These are phyloP conservation scores for Silybum marianum DNA, from an alignment of 129 eudicot genomes.

Conservation along the genomic window DNA sequence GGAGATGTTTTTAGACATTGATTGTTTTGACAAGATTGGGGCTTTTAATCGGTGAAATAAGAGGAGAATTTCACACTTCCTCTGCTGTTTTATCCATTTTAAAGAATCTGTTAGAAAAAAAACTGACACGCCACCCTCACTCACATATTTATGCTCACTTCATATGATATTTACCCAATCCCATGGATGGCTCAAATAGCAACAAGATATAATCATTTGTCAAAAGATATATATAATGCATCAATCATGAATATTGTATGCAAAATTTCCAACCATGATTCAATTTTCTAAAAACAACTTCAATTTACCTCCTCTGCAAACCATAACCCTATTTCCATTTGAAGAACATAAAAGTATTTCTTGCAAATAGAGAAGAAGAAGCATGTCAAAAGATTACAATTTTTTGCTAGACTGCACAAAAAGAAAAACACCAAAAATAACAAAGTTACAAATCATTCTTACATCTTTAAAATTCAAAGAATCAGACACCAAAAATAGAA, in stretches of 20 bases:
- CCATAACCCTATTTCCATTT: slow-evolving; percentile 6
- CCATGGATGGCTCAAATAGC: not conserved
- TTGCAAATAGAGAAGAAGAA: slow-evolving; percentile 3
- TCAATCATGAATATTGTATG: not conserved
- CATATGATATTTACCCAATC: not conserved
- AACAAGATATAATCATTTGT: not conserved
- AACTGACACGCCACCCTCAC: too few species aligned
- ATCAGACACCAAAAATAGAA: not conserved
- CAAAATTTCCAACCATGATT: not conserved
- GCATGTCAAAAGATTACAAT: slow-evolving; percentile 21
- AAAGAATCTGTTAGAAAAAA: too few species aligned
- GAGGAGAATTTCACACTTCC: too few species aligned
- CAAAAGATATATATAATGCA: not conserved
- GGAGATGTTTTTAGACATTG: too few species aligned
- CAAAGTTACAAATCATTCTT: slow-evolving; percentile 30
- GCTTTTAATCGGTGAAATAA: too few species aligned
- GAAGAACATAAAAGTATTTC: not conserved
- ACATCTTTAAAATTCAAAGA: slow-evolving; percentile 19
- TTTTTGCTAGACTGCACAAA: slow-evolving; percentile 9
- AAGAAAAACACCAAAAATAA: slow-evolving; percentile 2
- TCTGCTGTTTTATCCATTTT: too few species aligned
- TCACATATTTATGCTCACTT: not conserved
- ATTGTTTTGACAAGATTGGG: too few species aligned
- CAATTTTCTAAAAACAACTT: not conserved
- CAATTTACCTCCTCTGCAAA: not conserved